Conservation (phyloP, 345 rosid genomes). For the Moricandia arvensis region DNA sequence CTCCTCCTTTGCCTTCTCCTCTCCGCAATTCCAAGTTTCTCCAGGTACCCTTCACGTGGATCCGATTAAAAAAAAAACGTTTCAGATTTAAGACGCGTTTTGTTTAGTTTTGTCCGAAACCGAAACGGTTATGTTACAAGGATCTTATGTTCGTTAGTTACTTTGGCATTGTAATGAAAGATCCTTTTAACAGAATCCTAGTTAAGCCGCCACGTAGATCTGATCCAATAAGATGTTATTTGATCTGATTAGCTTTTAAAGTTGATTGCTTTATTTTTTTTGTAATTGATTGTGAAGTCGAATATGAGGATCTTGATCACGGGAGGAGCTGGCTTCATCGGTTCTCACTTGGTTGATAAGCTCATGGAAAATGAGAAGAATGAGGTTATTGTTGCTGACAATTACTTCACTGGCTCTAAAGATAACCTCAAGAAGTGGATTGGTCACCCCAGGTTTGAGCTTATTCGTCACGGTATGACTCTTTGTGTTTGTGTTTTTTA, state of each 20-base stretch:
- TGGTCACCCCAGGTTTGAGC: slow-evolving; percentile 96
- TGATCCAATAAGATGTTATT: slow-evolving; percentile 19
- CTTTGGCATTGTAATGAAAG: no score
- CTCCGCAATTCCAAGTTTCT: slow-evolving; percentile 78
- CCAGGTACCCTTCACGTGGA: no score
- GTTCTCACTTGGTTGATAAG: slow-evolving; percentile 92
- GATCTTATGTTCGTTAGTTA: no score
- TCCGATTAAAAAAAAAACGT: no score
- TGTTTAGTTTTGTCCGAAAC: no score
- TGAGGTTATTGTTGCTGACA: slow-evolving; percentile 85
- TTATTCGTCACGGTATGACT: slow-evolving; percentile 75
- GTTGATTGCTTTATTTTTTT: background rate
- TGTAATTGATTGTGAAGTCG: slow-evolving; percentile 45
- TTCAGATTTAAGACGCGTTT: background rate
- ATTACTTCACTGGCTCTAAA: slow-evolving; percentile 89
- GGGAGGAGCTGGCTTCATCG: slow-evolving; percentile 99
- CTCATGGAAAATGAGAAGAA: slow-evolving; percentile 93
- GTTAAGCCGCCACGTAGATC: no score
- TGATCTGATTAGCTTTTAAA: background rate
- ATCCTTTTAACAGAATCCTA: no score
- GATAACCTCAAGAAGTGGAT: slow-evolving; percentile 93
- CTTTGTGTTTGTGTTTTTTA: background rate
- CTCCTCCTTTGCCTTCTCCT: slow-evolving; percentile 90
- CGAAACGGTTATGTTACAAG: no score
- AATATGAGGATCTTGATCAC: slow-evolving; percentile 92